Evolutionary conservation across 352 stramenopile species (phyloP), one percentile per base, ranked within the genome.

Genomic region (Pythium aquatile): DNA sequence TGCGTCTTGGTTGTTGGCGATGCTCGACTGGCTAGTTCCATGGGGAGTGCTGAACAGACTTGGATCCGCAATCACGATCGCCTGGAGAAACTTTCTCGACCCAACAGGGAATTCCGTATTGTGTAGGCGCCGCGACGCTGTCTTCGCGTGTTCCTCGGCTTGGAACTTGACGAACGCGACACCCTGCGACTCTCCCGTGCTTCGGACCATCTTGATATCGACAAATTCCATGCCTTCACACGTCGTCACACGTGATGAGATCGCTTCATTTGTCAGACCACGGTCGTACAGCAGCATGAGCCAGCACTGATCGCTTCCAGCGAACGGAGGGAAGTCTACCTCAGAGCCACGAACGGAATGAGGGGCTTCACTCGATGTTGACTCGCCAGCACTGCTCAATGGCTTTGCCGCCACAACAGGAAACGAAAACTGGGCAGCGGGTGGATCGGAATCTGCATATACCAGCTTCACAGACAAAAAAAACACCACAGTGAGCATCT

Each of bases 101-200:
- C 72, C 74, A 2, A 68, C 33, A 11, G 81, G 79, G 13, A 89
- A 73, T 58, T 90, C 82, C 26, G 77, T 74, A 42, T 90, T 74
- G 61, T 91, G 85, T 6, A 93, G 76, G 28, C 77, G 67, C 14
- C 62, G 71, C 2, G 82, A 74, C 7, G 84, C 86, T 13, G 81
- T 72, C 0, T 65, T 57, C 5, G 86, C 78, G 14, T 75, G 67
- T 28, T 52, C 24, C 16, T 91, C 81, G 14, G 62, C 81, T 14
- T 83, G 68, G 55, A 95, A 95, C 57, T 89, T 91, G 17, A 85
- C 81, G 56, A 91, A 93, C 2, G 82, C 83, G 11, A 93, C 75
- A 26, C 83, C 82, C 63, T 93, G 84, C 1, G 81, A 71, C 49
- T 88, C 76, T 0, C 79, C 77, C 0, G 77, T 87, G 51, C 75